Evolutionary conservation across 306 rosid species (phyloP), one percentile per base, ranked within the genome.

Genomic region (Geum urbanum): DNA sequence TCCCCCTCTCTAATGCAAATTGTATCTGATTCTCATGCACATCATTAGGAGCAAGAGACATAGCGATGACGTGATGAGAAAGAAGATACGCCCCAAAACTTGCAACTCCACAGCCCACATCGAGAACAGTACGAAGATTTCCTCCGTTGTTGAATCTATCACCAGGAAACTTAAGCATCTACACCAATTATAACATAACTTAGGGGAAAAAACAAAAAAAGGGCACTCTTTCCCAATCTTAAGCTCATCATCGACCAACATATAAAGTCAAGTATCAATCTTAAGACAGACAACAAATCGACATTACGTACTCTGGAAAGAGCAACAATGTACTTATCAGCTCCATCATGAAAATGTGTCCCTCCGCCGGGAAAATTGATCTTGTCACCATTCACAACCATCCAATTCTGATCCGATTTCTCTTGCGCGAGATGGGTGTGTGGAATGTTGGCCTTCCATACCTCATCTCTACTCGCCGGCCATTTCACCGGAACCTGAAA

Each of bases 51-150:
- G 90, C 90, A 72, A 86, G 66, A 8, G 90, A 86, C 87, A 86
- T 56, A 1, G 90, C 75, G 35, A 86, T 71, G 14, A 86, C 71
- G 48, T 76, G 57, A 43, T 80, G 88, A 10, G 88, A 63, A 69
- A 86, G 90, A 58, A 86, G 80, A 81, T 86, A 86, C 54, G 90
- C 90, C 54, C 90, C 90, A 48, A 86, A 86, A 80, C 90, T 86
- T 19, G 90, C 90, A 81, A 86, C 90, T 41, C 90, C 90, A 81
- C 90, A 86, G 13, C 90, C 90, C 67, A 86, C 90, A 72, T 86
- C 88, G 5, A 86, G 72, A 13, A 83, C 84, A 69, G 49, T 86
- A 70, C 90, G 77, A 66, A 86, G 44, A 67, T 81, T 81, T 54
- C 90, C 90, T 13, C 59, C 81, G 63, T 86, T 81, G 63, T 81